Conservation (phyloP, 1,284 basidiomycete genomes). For the Cutaneotrichosporon sp. region DNA sequence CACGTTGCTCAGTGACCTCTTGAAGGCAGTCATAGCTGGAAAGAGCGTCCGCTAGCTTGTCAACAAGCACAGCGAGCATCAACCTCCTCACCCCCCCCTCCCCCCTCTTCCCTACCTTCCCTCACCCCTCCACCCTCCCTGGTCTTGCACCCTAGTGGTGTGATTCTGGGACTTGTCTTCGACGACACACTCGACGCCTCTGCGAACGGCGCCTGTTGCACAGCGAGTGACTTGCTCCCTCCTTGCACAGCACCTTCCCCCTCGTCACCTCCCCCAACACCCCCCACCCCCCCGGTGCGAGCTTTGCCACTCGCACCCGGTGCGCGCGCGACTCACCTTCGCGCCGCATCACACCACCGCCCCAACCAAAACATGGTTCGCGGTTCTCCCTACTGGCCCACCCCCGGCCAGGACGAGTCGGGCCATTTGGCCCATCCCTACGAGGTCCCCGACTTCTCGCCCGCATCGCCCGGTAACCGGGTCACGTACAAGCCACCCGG, state of each 20-base stretch:
- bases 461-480: neutral
- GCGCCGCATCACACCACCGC: neutral
- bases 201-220: neutral
- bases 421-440: neutral
- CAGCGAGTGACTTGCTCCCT: neutral
- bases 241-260: neutral
- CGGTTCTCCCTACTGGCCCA: neutral
- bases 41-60: neutral
- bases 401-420: neutral
- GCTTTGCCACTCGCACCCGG: neutral
- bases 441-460: no score
- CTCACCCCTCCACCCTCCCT: neutral
- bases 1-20: constrained; percentile 9
- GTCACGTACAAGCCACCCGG: neutral
- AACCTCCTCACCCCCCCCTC: neutral
- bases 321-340: neutral
- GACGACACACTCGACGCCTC: neutral
- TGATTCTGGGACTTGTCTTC: neutral
- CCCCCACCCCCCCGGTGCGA: no score
- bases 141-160: neutral
- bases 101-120: no score
- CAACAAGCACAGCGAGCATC: neutral
- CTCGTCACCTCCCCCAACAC: neutral
- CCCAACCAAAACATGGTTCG: neutral
- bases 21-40: neutral